These are phyloP conservation scores for Xylaria bambusicola DNA, from an alignment of 495 filamentous ascomycete species.

Conservation along the genomic window DNA sequence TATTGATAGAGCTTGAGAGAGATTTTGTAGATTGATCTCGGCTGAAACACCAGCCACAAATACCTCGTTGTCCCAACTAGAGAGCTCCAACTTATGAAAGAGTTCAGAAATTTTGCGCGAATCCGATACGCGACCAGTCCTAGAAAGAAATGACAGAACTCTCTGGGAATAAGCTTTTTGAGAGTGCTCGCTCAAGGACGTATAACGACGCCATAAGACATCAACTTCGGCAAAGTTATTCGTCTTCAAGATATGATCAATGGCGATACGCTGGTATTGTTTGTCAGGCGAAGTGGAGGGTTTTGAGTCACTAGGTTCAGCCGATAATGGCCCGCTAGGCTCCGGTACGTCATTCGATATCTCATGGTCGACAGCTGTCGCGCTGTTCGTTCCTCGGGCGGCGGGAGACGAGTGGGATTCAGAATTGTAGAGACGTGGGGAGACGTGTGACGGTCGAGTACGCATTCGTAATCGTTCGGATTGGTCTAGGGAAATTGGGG, in stretches of 20 bases:
- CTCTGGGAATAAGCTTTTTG: slow-evolving; percentile 11
- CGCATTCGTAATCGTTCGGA: slow-evolving; percentile 17
- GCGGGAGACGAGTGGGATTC: neutral
- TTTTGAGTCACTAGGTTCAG: neutral
- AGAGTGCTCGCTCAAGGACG: slow-evolving; percentile 18
- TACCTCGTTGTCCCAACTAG: slow-evolving; percentile 21
- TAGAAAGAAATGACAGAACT: slow-evolving; percentile 26
- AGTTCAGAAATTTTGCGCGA: slow-evolving; percentile 34
- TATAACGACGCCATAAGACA: slow-evolving; percentile 27
- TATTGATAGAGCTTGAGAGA: slow-evolving; percentile 23
- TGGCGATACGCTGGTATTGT: neutral
- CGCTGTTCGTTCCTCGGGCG: neutral
- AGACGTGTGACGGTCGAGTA: slow-evolving; percentile 13
- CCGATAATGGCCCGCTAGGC: neutral
- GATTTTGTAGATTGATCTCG: slow-evolving; percentile 29
- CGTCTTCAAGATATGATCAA: slow-evolving; percentile 19
- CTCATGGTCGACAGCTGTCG: neutral
- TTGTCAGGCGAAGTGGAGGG: neutral
- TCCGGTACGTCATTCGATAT: neutral
- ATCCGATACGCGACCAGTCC: slow-evolving; percentile 24
- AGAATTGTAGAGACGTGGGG: slow-evolving; percentile 28
- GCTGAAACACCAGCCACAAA: slow-evolving; percentile 28
- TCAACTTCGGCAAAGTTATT: slow-evolving; percentile 18
- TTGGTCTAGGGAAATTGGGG: slow-evolving; percentile 14
- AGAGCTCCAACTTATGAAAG: slow-evolving; percentile 23